These are phyloP conservation scores for Citrullus amarus DNA, from an alignment of 306 rosid genomes.

Conservation along the genomic window DNA sequence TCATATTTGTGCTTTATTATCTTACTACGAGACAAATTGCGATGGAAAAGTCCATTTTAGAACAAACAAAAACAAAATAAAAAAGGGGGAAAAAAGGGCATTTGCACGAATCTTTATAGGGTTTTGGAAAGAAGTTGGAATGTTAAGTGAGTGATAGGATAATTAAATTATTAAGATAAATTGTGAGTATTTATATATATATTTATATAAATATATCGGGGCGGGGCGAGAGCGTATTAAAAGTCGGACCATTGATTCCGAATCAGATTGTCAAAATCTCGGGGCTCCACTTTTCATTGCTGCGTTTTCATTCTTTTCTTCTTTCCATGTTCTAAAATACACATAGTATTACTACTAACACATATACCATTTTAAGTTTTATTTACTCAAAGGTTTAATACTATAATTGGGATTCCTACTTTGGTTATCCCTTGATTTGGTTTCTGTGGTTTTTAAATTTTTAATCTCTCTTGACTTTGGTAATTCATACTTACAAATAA, in stretches of 20 bases:
- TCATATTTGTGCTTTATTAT: not conserved
- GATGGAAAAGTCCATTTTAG: not conserved
- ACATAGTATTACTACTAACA: not conserved
- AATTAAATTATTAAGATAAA: not conserved
- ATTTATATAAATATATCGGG: not conserved
- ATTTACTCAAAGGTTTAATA: too few relatives aligned
- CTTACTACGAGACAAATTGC: too few relatives aligned
- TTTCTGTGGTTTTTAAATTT: too few relatives aligned
- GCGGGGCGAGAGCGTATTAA: not conserved
- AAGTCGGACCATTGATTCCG: conserved; percentile 7
- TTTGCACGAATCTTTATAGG: not conserved
- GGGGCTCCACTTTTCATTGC: conserved; percentile 2
- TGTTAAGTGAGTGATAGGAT: not conserved
- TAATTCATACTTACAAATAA: too few relatives aligned
- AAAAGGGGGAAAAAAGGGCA: not conserved
- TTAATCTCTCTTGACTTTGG: too few relatives aligned
- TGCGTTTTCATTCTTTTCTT: not conserved
- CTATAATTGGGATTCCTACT: too few relatives aligned
- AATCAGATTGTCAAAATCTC: not conserved
- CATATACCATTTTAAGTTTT: too few relatives aligned
- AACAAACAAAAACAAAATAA: not conserved
- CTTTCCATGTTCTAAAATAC: not conserved
- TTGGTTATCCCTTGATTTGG: too few relatives aligned
- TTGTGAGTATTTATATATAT: too few relatives aligned
- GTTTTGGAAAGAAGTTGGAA: not conserved